Conservation (phyloP, 352 stramenopile species). For the Globisporangium radiosum region DNA sequence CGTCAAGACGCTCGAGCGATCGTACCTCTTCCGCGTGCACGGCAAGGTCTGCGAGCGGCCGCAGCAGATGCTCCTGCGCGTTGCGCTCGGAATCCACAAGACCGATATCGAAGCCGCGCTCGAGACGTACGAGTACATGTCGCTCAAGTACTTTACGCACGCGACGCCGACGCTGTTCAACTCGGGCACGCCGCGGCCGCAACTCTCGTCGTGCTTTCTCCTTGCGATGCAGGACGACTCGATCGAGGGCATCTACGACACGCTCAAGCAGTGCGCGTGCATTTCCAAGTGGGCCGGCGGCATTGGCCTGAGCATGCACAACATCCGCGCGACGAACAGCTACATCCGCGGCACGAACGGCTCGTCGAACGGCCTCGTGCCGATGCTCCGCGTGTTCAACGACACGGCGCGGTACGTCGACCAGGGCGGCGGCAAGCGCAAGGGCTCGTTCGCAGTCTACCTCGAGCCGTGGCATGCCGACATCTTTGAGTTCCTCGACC, state of each 20-base stretch:
- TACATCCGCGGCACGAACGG: conserved; percentile 99
- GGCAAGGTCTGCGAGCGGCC: conserved; percentile 95
- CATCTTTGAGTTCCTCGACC: conserved; percentile 97
- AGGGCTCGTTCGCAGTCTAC: conserved; percentile 98
- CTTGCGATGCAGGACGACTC: conserved; percentile 98
- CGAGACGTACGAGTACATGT: conserved; percentile 99
- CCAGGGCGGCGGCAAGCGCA: conserved; percentile 96
- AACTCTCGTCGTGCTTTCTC: conserved; percentile 98
- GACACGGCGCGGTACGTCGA: conserved; percentile 99
- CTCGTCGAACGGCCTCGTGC: conserved; percentile 98
- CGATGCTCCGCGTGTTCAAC: conserved; percentile 99
- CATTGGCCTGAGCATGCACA: conserved; percentile 98
- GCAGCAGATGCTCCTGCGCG: conserved; percentile 99
- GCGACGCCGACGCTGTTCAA: conserved; percentile 99
- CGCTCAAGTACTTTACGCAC: conserved; percentile 96
- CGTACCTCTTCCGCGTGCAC: conserved; percentile 95
- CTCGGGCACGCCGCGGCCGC: conserved; percentile 95
- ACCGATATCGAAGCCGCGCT: conserved; percentile 90
- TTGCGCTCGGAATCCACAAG: conserved; percentile 97
- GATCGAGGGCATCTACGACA: conserved; percentile 99
- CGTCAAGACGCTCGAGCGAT: conserved; percentile 98
- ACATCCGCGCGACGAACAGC: conserved; percentile 94
- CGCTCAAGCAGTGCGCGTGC: conserved; percentile 97
- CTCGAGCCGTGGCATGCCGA: conserved; percentile 99
- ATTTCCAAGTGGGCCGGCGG: conserved; percentile 99